These are phyloP conservation scores for Flagelloscypha sp. DNA, from an alignment of 768 basidiomycete genomes.

Conservation along the genomic window DNA sequence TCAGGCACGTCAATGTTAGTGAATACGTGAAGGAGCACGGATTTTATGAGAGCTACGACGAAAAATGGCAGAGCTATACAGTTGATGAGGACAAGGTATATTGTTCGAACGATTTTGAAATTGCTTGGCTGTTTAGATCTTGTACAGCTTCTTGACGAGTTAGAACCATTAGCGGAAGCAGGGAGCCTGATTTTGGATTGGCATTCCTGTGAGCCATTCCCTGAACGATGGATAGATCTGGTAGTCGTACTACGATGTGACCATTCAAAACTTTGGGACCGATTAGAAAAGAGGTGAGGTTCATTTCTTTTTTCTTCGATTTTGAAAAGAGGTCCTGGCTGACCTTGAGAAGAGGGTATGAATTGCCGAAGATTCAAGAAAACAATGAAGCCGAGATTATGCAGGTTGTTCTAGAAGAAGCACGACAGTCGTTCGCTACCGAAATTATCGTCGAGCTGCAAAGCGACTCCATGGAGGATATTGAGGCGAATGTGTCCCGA, in stretches of 20 bases:
- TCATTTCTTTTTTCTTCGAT: slow-evolving; percentile 3
- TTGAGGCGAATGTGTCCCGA: slow-evolving; percentile 81
- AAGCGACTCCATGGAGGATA: slow-evolving; percentile 69
- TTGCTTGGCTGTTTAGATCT: slow-evolving; percentile 6
- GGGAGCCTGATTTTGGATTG: slow-evolving; percentile 89
- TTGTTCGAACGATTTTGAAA: slow-evolving; percentile 2
- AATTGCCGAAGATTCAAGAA: slow-evolving; percentile 91
- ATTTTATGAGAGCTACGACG: slow-evolving; percentile 79
- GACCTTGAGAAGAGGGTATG: slow-evolving; percentile 56
- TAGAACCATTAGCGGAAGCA: slow-evolving; percentile 59
- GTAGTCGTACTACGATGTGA: slow-evolving; percentile 89
- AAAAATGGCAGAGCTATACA: slow-evolving; percentile 91
- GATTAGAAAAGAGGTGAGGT: slow-evolving; percentile 79
- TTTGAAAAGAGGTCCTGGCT: slow-evolving; percentile 3
- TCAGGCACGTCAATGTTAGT: slow-evolving; percentile 83
- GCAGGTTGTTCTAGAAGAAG: slow-evolving; percentile 85
- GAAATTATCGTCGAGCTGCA: slow-evolving; percentile 81
- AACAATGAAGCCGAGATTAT: slow-evolving; percentile 99
- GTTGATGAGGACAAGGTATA: slow-evolving; percentile 94
- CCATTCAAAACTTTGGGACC: slow-evolving; percentile 80
- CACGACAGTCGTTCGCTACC: slow-evolving; percentile 73
- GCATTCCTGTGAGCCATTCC: slow-evolving; percentile 91
- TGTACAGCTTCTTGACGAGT: slow-evolving; percentile 73
- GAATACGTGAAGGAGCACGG: slow-evolving; percentile 80
- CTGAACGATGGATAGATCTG: slow-evolving; percentile 94